A percentile compares a stretch with the other conserved stretches of the same genome.
These are phyloP conservation scores for Pseudohyphozyma bogoriensis DNA, from an alignment of 768 basidiomycete genomes.

Conservation along the genomic window DNA sequence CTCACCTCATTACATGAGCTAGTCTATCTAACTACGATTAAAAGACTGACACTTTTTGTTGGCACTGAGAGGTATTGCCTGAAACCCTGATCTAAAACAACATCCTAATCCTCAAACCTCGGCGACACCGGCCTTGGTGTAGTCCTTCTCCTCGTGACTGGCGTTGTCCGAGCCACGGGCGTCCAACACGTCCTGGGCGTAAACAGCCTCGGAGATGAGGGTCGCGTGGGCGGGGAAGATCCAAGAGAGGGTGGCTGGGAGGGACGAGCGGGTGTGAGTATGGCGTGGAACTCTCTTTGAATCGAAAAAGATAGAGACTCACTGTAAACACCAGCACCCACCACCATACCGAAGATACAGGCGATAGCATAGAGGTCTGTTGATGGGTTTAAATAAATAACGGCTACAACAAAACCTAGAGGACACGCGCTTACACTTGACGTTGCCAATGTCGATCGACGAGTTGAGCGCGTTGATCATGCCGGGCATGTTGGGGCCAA, in stretches of 20 bases:
- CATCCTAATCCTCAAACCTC: no score
- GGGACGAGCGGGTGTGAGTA: background rate
- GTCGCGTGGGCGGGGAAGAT: conserved; percentile 23
- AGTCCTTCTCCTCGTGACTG: no score
- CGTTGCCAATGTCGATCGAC: conserved; percentile 49
- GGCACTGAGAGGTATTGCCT: no score
- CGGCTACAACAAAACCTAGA: background rate
- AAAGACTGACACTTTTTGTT: no score
- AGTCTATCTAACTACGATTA: no score
- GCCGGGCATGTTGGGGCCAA: conserved; percentile 58
- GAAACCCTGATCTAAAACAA: no score
- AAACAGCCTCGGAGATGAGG: conserved; percentile 21
- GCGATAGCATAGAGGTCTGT: background rate
- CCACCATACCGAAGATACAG: background rate
- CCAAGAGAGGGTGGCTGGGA: conserved; percentile 10
- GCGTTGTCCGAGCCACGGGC: no score
- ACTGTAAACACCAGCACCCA: background rate
- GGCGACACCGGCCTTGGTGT: no score
- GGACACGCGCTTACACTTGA: background rate
- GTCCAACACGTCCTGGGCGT: background rate
- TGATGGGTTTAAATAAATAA: no score
- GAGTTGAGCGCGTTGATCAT: conserved; percentile 50
- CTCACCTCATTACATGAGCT: no score
- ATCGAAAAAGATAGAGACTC: background rate
- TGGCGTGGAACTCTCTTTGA: background rate